Evolutionary conservation across 2,329 filamentous ascomycete genomes (phyloP).

Genomic region (Pseudogymnoascus pannorum): DNA sequence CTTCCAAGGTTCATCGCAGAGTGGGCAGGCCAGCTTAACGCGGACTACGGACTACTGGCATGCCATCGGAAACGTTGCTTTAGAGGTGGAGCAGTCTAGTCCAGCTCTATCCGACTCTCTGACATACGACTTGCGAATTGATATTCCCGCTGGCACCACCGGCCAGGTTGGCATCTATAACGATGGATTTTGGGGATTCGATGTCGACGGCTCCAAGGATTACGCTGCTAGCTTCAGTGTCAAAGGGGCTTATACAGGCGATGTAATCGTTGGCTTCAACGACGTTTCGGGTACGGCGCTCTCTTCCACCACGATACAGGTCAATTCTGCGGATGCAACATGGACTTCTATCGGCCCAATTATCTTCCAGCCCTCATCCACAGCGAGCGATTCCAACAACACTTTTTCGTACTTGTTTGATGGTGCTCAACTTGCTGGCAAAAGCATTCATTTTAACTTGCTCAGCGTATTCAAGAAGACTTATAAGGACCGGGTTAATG

Average conservation of each 20-base stretch:
- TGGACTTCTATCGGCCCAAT: not conserved
- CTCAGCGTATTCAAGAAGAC: conserved; percentile 54
- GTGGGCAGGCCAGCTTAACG: conserved; percentile 37
- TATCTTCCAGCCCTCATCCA: not conserved
- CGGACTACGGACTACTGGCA: conserved; percentile 41
- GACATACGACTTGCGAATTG: not conserved
- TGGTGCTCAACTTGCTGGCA: conserved; percentile 29
- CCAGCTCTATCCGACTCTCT: not conserved
- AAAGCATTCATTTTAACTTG: conserved; percentile 45
- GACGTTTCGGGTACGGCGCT: not conserved
- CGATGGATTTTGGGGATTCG: conserved; percentile 29
- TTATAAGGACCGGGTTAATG: conserved; percentile 49
- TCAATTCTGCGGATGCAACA: not conserved
- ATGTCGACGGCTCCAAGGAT: conserved; percentile 17
- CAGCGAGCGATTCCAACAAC: conserved; percentile 38
- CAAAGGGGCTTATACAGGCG: conserved; percentile 15
- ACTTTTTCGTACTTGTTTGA: conserved; percentile 49
- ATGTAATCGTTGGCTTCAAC: conserved; percentile 2
- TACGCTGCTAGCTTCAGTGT: conserved; percentile 18
- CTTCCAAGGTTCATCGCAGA: conserved; percentile 43
- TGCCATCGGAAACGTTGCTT: conserved; percentile 31
- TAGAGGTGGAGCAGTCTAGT: conserved; percentile 16
- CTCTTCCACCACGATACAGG: not conserved
- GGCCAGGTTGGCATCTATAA: conserved; percentile 26
- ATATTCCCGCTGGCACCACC: conserved; percentile 17